Evolutionary conservation across 1,284 basidiomycete genomes (phyloP).

Genomic region (Rhodotorula sp.): DNA sequence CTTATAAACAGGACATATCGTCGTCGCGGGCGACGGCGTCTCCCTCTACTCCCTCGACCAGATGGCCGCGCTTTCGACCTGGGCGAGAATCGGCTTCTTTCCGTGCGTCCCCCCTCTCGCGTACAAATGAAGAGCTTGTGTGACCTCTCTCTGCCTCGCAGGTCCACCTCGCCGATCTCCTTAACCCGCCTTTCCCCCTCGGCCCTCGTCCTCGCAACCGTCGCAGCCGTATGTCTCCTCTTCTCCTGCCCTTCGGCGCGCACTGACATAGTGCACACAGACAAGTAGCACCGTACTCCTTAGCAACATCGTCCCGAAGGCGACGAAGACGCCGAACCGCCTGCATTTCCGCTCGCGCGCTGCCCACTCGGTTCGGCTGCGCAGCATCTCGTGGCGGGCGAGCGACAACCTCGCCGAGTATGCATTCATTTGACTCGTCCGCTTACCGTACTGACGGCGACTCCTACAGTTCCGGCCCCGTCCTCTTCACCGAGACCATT

Average conservation of each 20-base stretch:
- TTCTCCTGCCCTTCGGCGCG: neutral
- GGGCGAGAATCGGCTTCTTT: constrained; percentile 23
- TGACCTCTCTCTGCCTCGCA: neutral
- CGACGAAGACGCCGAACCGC: neutral
- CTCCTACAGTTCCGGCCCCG: constrained; percentile 65
- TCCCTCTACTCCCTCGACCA: constrained; percentile 38
- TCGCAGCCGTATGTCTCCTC: neutral
- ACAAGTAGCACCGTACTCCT: constrained; percentile 23
- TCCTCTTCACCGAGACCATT: constrained; percentile 72
- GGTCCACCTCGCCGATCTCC: neutral
- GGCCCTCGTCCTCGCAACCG: constrained; percentile 20
- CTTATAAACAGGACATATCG: constrained; percentile 27
- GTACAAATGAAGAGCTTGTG: no score
- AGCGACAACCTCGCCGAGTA: constrained; percentile 34
- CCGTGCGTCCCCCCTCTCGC: neutral
- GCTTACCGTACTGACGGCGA: neutral
- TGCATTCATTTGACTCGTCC: neutral
- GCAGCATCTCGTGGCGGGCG: constrained; percentile 29
- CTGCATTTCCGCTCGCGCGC: constrained; percentile 27
- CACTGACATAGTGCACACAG: neutral
- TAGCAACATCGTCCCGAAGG: constrained; percentile 1
- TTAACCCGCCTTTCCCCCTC: constrained; percentile 25
- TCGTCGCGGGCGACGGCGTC: constrained; percentile 25
- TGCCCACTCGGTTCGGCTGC: constrained; percentile 16
- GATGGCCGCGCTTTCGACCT: constrained; percentile 19